Conservation (phyloP, 148 eudicot species). For the Fagopyrum tataricum region DNA sequence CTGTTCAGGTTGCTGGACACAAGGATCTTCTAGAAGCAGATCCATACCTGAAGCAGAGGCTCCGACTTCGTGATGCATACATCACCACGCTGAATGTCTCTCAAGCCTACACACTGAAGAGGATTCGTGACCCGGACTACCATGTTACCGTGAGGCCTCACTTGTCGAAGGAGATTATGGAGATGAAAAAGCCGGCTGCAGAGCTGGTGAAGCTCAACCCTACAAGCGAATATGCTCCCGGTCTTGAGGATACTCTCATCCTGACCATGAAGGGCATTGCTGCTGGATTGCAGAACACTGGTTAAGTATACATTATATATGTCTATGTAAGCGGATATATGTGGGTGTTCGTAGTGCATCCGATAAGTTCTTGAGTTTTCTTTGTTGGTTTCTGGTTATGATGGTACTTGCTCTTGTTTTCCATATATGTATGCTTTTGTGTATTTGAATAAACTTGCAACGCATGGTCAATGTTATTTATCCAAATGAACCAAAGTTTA, state of each 20-base stretch:
- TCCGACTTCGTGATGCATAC: slow-evolving; percentile 75
- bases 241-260: slow-evolving; percentile 44
- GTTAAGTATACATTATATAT: not conserved
- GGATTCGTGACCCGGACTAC: slow-evolving; percentile 73
- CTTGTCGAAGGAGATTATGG: slow-evolving; percentile 59
- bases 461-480: no score
- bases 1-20: slow-evolving; percentile 70
- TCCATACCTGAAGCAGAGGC: slow-evolving; percentile 82
- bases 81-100: slow-evolving; percentile 67
- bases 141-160: slow-evolving; percentile 67
- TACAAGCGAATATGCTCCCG: slow-evolving; percentile 82
- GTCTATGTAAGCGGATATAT: not conserved
- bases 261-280: slow-evolving; percentile 97
- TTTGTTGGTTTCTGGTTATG: not conserved
- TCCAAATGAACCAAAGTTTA: no score
- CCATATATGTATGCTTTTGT: not conserved
- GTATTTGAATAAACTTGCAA: no score
- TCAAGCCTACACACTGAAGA: slow-evolving; percentile 77
- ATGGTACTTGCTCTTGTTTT: not conserved
- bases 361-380: not conserved
- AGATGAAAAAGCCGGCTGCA: slow-evolving; percentile 56
- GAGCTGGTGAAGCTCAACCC: slow-evolving; percentile 92
- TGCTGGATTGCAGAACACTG: slow-evolving; percentile 43
- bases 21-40: slow-evolving; percentile 78
- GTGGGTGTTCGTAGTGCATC: not conserved